Evolutionary conservation across 371 early-diverging fungal species (phyloP).

Genomic region (Cokeromyces recurvatus): DNA sequence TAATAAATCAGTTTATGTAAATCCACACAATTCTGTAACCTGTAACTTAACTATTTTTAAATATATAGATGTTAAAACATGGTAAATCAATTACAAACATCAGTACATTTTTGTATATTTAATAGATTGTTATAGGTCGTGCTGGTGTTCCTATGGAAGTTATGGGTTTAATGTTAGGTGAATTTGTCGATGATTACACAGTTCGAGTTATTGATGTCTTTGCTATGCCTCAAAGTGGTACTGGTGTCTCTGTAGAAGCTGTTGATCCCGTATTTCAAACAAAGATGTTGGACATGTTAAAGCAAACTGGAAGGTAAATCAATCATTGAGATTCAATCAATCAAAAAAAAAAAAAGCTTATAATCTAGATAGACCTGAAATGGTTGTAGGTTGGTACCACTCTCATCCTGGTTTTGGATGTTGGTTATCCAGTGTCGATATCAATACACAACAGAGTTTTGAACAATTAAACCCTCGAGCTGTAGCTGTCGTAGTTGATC

Average conservation of each 20-base stretch:
- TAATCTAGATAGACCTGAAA: conserved; percentile 81
- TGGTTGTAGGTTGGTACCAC: conserved; percentile 99
- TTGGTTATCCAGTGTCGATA: conserved; percentile 99
- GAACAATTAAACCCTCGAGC: conserved; percentile 96
- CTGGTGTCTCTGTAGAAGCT: conserved; percentile 99
- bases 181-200: conserved; percentile 99
- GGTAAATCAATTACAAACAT: conserved; percentile 41
- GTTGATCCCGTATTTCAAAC: conserved; percentile 99
- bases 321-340: too few species aligned
- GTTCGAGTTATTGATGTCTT: conserved; percentile 99
- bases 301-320: conserved; percentile 97
- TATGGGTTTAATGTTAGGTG: conserved; percentile 99
- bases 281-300: conserved; percentile 99
- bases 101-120: not conserved
- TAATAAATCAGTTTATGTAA: not conserved
- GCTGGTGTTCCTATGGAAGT: conserved; percentile 99
- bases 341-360: too few species aligned
- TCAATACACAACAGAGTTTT: conserved; percentile 99
- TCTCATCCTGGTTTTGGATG: conserved; percentile 99
- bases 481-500: conserved; percentile 99
- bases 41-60: not conserved
- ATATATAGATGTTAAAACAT: conserved; percentile 81
- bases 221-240: conserved; percentile 99
- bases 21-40: too few species aligned
- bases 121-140: conserved; percentile 60